Conservation (phyloP, 306 rosid genomes). For the Lotus japonicus region DNA sequence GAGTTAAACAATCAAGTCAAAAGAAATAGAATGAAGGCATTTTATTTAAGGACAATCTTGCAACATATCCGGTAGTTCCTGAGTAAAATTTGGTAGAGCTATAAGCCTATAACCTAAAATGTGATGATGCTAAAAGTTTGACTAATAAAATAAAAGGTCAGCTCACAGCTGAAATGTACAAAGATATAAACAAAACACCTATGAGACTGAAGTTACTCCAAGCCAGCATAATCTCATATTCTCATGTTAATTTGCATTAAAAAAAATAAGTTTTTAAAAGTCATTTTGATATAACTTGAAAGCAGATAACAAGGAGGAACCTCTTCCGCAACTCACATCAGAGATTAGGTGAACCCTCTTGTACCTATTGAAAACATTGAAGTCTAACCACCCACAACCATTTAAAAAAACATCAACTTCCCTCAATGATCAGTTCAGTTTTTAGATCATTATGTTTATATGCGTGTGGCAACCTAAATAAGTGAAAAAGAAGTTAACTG, state of each 20-base stretch:
- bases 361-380: constrained; percentile 10
- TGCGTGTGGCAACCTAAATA: background rate
- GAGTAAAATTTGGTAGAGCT: background rate
- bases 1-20: constrained; percentile 9
- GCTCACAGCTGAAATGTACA: background rate
- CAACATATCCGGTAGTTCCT: background rate
- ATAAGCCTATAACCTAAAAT: background rate
- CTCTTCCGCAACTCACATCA: background rate
- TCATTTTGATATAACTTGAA: background rate
- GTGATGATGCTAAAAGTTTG: background rate
- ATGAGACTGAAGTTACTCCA: background rate
- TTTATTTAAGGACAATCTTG: background rate
- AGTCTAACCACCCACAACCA: background rate
- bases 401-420: background rate
- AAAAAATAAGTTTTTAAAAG: background rate
- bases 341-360: background rate
- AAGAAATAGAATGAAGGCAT: background rate
- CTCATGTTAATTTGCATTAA: background rate
- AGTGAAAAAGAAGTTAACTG: background rate
- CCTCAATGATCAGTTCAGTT: background rate
- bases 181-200: background rate
- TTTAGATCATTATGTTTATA: background rate
- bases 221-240: background rate
- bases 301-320: background rate
- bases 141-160: background rate